These are phyloP conservation scores for Colletotrichum lentis DNA, from an alignment of 2,329 filamentous ascomycete genomes.

Conservation along the genomic window DNA sequence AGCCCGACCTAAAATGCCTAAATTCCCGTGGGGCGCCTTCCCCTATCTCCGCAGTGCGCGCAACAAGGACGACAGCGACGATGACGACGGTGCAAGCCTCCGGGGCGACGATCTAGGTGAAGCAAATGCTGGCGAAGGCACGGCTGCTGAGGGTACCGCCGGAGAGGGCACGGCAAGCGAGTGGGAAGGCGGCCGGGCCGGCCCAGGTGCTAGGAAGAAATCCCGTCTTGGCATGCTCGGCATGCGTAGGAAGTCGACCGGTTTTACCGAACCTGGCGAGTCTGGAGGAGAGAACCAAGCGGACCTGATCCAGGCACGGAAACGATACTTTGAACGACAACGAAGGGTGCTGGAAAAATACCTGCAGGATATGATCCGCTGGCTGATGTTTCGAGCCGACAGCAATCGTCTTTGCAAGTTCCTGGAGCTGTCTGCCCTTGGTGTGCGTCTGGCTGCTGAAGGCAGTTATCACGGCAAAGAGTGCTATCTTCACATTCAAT, in stretches of 20 bases:
- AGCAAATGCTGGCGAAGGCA: conserved; percentile 54
- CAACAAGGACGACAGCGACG: conserved; percentile 81
- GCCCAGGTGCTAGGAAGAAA: conserved; percentile 50
- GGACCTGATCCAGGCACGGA: conserved; percentile 54
- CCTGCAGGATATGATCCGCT: conserved; percentile 90
- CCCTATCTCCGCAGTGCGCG: conserved; percentile 86
- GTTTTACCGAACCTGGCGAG: conserved; percentile 57
- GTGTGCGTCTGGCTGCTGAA: conserved; percentile 91
- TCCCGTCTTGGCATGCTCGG: conserved; percentile 64
- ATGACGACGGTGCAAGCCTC: conserved; percentile 64
- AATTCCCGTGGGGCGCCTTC: conserved; percentile 88
- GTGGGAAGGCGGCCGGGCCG: conserved; percentile 41
- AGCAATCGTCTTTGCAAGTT: conserved; percentile 97
- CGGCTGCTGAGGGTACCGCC: conserved; percentile 58
- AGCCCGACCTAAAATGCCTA: conserved; percentile 79
- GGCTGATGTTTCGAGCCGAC: conserved; percentile 95
- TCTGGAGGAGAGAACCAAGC: conserved; percentile 49
- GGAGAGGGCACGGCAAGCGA: conserved; percentile 58
- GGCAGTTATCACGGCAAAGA: conserved; percentile 98
- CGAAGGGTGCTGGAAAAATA: conserved; percentile 88
- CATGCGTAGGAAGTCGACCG: conserved; percentile 63
- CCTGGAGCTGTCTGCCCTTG: conserved; percentile 90
- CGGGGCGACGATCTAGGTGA: conserved; percentile 52
- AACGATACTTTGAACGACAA: conserved; percentile 81
- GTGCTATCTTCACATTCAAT: conserved; percentile 90